A percentile compares a stretch with the other conserved stretches of the same genome.
Conservation (phyloP, 2,329 filamentous ascomycete genomes). For the Aureobasidium sp. region DNA sequence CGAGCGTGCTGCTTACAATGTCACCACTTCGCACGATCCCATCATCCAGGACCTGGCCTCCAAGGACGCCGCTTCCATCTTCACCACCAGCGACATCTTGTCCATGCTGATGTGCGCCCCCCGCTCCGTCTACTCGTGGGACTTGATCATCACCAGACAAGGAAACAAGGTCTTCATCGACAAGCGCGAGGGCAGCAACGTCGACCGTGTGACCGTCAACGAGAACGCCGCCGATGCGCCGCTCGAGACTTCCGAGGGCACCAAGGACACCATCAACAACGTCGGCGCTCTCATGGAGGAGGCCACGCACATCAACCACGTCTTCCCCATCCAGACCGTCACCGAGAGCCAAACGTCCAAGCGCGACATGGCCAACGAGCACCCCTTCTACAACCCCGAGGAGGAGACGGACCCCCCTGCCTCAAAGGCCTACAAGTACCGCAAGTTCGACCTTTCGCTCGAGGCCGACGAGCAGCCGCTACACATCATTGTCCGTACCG, state of each 20-base stretch:
- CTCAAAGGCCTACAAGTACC: conserved; percentile 97
- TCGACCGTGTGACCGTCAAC: conserved; percentile 98
- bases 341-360: conserved; percentile 69
- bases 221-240: conserved; percentile 96
- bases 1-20: conserved; percentile 95
- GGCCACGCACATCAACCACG: conserved; percentile 99
- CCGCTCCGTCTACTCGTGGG: conserved; percentile 96
- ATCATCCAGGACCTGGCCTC: conserved; percentile 95
- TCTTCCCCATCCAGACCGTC: conserved; percentile 95
- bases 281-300: conserved; percentile 89
- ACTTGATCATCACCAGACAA: conserved; percentile 86
- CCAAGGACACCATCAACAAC: conserved; percentile 91
- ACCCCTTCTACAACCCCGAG: conserved; percentile 93
- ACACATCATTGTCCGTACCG: conserved; percentile 85
- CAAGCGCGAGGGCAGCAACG: conserved; percentile 89
- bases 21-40: conserved; percentile 91
- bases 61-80: conserved; percentile 91
- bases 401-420: conserved; percentile 91
- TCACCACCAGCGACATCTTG: conserved; percentile 91
- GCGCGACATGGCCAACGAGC: conserved; percentile 75
- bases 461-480: conserved; percentile 87
- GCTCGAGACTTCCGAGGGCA: conserved; percentile 80
- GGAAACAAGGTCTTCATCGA: conserved; percentile 97
- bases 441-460: conserved; percentile 88
- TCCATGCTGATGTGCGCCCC: conserved; percentile 99